These are phyloP conservation scores for Alternaria hordeiaustralica DNA, from an alignment of 2,329 filamentous ascomycete species.

Conservation along the genomic window DNA sequence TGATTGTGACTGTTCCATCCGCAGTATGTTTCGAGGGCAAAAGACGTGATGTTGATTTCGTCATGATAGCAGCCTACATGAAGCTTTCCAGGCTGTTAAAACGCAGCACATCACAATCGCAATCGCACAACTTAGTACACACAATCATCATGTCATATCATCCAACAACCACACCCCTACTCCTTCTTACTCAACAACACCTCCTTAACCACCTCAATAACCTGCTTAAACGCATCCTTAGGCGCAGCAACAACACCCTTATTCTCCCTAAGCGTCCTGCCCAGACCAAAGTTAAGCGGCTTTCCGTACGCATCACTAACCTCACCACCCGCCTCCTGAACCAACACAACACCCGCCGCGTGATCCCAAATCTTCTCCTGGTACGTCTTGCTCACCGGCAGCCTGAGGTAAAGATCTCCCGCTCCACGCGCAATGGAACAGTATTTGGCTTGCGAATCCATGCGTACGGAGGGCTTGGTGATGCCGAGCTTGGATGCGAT, in stretches of 20 bases:
- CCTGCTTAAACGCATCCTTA: slow-evolving; percentile 73
- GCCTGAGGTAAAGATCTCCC: slow-evolving; percentile 89
- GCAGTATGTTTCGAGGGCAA: background rate
- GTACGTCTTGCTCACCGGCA: slow-evolving; percentile 86
- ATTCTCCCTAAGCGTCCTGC: slow-evolving; percentile 85
- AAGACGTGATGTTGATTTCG: background rate
- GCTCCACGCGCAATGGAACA: slow-evolving; percentile 92
- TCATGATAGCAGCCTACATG: background rate
- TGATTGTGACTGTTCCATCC: background rate
- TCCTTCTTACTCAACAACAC: slow-evolving; percentile 67
- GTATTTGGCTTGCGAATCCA: slow-evolving; percentile 99
- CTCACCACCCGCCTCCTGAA: slow-evolving; percentile 88
- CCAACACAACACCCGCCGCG: slow-evolving; percentile 91
- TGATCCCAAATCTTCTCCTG: slow-evolving; percentile 99
- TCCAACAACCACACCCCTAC: background rate
- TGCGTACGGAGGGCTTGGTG: slow-evolving; percentile 84
- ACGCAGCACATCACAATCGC: background rate
- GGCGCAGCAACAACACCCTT: slow-evolving; percentile 94
- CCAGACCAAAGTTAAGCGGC: slow-evolving; percentile 82
- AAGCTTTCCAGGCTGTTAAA: background rate
- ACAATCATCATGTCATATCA: background rate
- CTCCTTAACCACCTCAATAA: slow-evolving; percentile 81
- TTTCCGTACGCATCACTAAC: slow-evolving; percentile 90
- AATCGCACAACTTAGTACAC: background rate
- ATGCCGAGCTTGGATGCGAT: slow-evolving; percentile 88